Conservation (phyloP, 352 stramenopile genomes). For the Phytophthora colocasiae region DNA sequence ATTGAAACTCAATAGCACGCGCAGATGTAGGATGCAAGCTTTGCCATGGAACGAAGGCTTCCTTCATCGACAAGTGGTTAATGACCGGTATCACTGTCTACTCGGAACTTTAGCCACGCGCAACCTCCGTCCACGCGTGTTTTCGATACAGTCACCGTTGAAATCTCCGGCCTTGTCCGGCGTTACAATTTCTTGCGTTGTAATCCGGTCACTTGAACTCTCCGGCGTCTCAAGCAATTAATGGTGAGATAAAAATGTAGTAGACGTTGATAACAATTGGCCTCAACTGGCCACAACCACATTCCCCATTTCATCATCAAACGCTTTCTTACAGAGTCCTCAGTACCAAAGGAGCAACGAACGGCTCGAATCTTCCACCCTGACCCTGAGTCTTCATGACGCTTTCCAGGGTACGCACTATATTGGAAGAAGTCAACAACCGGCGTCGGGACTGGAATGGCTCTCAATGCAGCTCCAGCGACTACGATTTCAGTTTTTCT, state of each 20-base stretch:
- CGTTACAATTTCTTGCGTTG: not conserved
- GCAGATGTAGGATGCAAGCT: too few species aligned
- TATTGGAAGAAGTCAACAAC: slow-evolving; percentile 17
- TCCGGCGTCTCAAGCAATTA: not conserved
- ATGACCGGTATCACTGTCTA: not conserved
- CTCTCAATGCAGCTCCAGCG: slow-evolving; percentile 11
- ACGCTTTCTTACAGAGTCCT: slow-evolving; percentile 1
- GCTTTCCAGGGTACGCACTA: slow-evolving; percentile 17
- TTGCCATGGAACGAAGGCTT: too few species aligned
- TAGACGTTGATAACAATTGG: slow-evolving; percentile 1
- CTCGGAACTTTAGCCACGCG: not conserved
- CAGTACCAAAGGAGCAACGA: slow-evolving; percentile 17
- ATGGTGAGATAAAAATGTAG: not conserved
- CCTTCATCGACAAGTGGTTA: not conserved
- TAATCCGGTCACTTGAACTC: not conserved
- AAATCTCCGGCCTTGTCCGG: not conserved
- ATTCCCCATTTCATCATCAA: slow-evolving; percentile 15
- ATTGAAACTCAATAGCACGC: too few species aligned
- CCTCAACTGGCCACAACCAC: slow-evolving; percentile 6
- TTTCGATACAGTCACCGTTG: slow-evolving; percentile 3
- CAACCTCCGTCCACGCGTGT: not conserved
- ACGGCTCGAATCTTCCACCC: not conserved
- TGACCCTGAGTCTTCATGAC: slow-evolving; percentile 1
- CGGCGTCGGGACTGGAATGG: slow-evolving; percentile 4
- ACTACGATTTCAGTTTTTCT: not conserved